Percentiles rank a stretch among this genome's conserved stretches.
Conservation (phyloP, 2,329 filamentous ascomycete species). For the Dactylellina parvicollis region DNA sequence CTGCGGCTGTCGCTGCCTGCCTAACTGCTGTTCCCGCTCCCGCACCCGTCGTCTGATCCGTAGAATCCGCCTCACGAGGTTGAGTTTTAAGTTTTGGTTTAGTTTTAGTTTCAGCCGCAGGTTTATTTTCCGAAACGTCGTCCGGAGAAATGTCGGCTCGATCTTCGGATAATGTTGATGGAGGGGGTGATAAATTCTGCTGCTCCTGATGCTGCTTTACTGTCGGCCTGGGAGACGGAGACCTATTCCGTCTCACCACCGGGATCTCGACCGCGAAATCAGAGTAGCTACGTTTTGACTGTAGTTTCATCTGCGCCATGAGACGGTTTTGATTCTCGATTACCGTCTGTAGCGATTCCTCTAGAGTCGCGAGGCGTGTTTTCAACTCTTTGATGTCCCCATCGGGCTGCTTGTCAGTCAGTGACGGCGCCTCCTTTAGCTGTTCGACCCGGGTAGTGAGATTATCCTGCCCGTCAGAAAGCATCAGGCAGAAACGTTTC, state of each 20-base stretch:
- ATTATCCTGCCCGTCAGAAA: conserved; percentile 31
- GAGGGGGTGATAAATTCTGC: conserved; percentile 44
- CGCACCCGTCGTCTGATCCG: not conserved
- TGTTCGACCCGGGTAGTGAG: conserved; percentile 15
- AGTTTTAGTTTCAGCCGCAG: conserved; percentile 1
- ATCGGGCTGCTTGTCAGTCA: not conserved
- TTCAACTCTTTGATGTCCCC: conserved; percentile 16
- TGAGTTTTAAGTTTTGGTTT: conserved; percentile 31
- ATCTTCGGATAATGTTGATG: conserved; percentile 30
- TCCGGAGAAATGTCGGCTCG: not conserved
- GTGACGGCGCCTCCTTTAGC: not conserved
- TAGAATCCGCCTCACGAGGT: conserved; percentile 47
- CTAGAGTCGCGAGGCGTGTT: conserved; percentile 17
- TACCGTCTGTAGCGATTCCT: conserved; percentile 32
- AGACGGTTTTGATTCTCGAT: conserved; percentile 25
- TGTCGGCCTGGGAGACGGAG: not conserved
- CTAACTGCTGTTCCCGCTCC: not conserved
- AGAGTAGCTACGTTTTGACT: conserved; percentile 26
- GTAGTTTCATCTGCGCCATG: conserved; percentile 17
- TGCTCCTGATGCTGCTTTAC: not conserved
- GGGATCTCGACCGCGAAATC: conserved; percentile 39
- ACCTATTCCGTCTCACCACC: conserved; percentile 8
- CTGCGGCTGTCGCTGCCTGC: conserved; percentile 7
- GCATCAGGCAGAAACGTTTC: conserved; percentile 39
- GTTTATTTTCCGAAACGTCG: not conserved